These are phyloP conservation scores for Fagopyrum esculentum DNA, from an alignment of 148 eudicot genomes.

Conservation along the genomic window DNA sequence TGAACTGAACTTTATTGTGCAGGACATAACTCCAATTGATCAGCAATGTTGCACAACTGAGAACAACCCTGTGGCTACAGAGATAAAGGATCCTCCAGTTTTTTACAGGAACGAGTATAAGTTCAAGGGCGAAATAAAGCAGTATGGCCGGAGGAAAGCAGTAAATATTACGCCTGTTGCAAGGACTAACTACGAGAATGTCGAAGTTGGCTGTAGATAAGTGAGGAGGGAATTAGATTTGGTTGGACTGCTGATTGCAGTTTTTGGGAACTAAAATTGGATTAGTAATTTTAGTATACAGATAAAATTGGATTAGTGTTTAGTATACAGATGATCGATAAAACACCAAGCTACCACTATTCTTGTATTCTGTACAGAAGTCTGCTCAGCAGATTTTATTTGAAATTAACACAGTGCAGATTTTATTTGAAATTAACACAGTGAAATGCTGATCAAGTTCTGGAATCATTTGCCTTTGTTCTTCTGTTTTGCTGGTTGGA, in stretches of 20 bases:
- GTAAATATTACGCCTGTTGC: conserved; percentile 21
- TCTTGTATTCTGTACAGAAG: neutral
- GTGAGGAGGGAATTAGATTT: neutral
- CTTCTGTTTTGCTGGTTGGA: neutral
- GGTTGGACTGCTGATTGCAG: neutral
- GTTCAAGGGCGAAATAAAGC: conserved; percentile 29
- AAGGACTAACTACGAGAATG: conserved; percentile 16
- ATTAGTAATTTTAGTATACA: neutral
- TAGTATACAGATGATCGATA: neutral
- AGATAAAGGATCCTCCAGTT: neutral
- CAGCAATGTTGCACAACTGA: neutral
- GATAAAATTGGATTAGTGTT: neutral
- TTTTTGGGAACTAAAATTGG: neutral
- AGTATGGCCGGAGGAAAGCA: conserved; percentile 46
- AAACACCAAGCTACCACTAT: too few species aligned
- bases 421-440: neutral
- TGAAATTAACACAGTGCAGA: neutral
- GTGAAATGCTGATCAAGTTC: neutral
- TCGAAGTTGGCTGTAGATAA: conserved; percentile 34
- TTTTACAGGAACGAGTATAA: neutral
- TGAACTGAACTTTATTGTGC: neutral
- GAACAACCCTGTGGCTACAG: neutral
- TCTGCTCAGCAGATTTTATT: neutral
- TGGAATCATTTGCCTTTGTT: neutral
- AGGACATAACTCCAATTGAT: neutral